Conservation (phyloP, 768 basidiomycete genomes). For the Paxillus involutus region DNA sequence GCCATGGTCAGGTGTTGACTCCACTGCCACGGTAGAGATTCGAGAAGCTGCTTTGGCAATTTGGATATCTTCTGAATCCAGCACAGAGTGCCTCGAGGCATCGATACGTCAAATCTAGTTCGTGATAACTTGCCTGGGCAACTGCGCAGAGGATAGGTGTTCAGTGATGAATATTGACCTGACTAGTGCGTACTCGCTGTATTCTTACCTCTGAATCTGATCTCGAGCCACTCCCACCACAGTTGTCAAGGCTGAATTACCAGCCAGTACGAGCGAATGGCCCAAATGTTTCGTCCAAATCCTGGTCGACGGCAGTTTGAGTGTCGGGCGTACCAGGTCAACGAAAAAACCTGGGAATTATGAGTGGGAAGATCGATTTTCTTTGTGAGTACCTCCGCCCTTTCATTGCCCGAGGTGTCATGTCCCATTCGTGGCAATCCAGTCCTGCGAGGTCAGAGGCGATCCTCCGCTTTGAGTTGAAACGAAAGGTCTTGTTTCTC, state of each 20-base stretch:
- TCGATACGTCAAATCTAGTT: neutral
- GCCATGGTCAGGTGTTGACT: too few relatives aligned
- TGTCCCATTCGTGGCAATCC: neutral
- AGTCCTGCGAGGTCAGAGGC: slow-evolving; percentile 17
- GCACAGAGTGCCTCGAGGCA: neutral
- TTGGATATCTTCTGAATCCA: too few relatives aligned
- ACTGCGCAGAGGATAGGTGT: too few relatives aligned
- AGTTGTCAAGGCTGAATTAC: slow-evolving; percentile 28
- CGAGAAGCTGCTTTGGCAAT: too few relatives aligned
- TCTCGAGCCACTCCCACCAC: neutral
- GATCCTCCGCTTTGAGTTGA: slow-evolving; percentile 26
- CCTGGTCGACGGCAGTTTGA: slow-evolving; percentile 16
- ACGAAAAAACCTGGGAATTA: slow-evolving; percentile 19
- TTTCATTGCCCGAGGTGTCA: neutral
- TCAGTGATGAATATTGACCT: slow-evolving; percentile 2
- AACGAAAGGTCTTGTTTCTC: slow-evolving; percentile 15
- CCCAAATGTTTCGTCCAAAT: slow-evolving; percentile 25
- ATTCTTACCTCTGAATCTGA: neutral
- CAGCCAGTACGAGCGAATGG: slow-evolving; percentile 16
- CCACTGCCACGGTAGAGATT: too few relatives aligned
- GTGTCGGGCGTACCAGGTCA: slow-evolving; percentile 7
- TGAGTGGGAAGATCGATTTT: slow-evolving; percentile 23
- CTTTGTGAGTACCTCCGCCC: slow-evolving; percentile 12
- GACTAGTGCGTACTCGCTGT: neutral
- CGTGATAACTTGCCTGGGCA: neutral